A percentile compares a stretch with the other conserved stretches of the same genome.
Conservation (phyloP, 2,329 filamentous ascomycete species). For the Lachnellula cervina region DNA sequence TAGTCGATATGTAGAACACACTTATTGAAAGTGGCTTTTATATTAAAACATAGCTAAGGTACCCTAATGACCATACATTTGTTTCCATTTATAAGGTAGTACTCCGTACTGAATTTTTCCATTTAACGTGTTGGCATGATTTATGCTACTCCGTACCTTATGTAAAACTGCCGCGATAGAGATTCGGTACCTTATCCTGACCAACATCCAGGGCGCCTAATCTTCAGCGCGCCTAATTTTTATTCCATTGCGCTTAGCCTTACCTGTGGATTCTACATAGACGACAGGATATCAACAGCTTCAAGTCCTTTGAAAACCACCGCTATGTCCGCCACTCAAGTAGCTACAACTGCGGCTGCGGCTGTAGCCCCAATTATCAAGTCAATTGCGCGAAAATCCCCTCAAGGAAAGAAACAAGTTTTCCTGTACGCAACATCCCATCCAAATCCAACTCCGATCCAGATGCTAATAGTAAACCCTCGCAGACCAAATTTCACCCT, state of each 20-base stretch:
- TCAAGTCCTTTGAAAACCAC: not conserved
- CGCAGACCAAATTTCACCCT: slow-evolving; percentile 75
- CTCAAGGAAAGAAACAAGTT: slow-evolving; percentile 48
- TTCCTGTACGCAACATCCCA: slow-evolving; percentile 45
- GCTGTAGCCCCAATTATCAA: not conserved
- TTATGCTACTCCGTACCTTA: no score
- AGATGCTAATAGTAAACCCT: not conserved
- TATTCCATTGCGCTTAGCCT: not conserved
- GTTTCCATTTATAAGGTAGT: no score
- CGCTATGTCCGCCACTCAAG: not conserved
- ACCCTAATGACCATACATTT: no score
- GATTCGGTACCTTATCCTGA: not conserved
- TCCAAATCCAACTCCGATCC: not conserved
- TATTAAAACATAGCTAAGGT: no score
- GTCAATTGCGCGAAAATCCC: slow-evolving; percentile 9
- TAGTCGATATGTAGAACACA: no score
- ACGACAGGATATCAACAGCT: not conserved
- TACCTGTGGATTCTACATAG: not conserved
- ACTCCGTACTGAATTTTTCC: no score
- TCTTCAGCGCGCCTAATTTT: slow-evolving; percentile 1
- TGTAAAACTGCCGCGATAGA: no score
- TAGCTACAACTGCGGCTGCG: no score
- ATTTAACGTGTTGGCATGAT: no score
- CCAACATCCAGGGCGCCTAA: not conserved
- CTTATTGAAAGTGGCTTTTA: no score